Evolutionary conservation across 2,329 filamentous ascomycete species (phyloP).

Genomic region (Alternaria triticina): DNA sequence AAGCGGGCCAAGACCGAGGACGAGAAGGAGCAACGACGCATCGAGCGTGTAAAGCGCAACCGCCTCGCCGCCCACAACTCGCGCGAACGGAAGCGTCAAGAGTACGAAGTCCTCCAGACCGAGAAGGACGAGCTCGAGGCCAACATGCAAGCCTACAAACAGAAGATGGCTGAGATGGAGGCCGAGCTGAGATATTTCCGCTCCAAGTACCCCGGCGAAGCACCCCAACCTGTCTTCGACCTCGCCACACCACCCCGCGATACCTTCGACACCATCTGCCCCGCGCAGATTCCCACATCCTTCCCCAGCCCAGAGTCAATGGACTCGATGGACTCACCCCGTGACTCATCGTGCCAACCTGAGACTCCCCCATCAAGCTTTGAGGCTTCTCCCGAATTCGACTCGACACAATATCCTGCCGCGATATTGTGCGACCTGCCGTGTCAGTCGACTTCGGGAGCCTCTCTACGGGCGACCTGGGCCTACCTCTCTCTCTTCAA

Average conservation of each 20-base stretch:
- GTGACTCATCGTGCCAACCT: slow-evolving; percentile 46
- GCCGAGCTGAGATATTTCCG: slow-evolving; percentile 53
- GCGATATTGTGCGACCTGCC: slow-evolving; percentile 99
- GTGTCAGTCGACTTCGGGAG: slow-evolving; percentile 81
- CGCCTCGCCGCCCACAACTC: slow-evolving; percentile 96
- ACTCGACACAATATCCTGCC: slow-evolving; percentile 99
- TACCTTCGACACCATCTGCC: slow-evolving; percentile 41
- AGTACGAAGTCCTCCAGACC: slow-evolving; percentile 82
- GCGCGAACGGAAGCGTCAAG: slow-evolving; percentile 86
- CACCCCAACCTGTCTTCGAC: slow-evolving; percentile 29
- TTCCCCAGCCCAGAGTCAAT: slow-evolving; percentile 47
- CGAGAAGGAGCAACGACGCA: slow-evolving; percentile 97
- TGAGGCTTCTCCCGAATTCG: slow-evolving; percentile 66
- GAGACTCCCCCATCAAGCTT: slow-evolving; percentile 48
- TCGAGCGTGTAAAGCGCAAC: slow-evolving; percentile 96
- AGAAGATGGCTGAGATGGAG: slow-evolving; percentile 56
- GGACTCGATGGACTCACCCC: slow-evolving; percentile 49
- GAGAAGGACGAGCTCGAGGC: slow-evolving; percentile 70
- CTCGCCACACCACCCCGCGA: slow-evolving; percentile 31
- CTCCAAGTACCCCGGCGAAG: slow-evolving; percentile 40
- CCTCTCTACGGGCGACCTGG: slow-evolving; percentile 41
- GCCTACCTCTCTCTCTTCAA: slow-evolving; percentile 47
- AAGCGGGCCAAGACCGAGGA: slow-evolving; percentile 99
- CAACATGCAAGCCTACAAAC: slow-evolving; percentile 64
- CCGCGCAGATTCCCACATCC: slow-evolving; percentile 41